Evolutionary conservation across 495 filamentous ascomycete species (phyloP), one percentile per base, ranked within the genome.

Genomic region (Rhizodiscina lignyota): DNA sequence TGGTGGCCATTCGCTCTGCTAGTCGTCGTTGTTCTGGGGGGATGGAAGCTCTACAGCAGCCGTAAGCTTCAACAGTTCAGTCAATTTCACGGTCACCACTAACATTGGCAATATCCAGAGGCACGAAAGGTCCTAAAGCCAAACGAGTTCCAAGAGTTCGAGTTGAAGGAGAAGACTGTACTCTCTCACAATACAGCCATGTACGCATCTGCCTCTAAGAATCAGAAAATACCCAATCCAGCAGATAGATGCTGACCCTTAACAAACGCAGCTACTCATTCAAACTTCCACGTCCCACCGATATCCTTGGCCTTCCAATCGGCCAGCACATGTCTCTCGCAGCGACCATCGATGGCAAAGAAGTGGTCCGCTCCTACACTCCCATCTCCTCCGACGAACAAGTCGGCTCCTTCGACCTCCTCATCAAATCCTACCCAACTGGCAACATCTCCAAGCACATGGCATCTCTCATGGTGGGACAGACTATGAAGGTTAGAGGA

Each of bases 161-260:
- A 74, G 44, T 70, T 96, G 37, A 78, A 77, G 54, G 80, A 93
- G 56, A 94, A 87, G 67, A 94, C 73, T 22, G 68, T 82, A 37
- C 74, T 93, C 58, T 92, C 87, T 16, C 87, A 94, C 69, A 96
- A 94, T 68, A 87, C 93, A 37, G 82, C 85, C 54, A 93, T 97
- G 74, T 81, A 57, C 35, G 68, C 19, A 33, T 28, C 28, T 5
- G 30, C 16, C 13, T n/a, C n/a, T n/a, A n/a, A n/a, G n/a, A n/a
- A n/a, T n/a, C n/a, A n/a, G n/a, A 6, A 27, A 27, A 27, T 27
- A 27, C 13, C 10, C 18, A 26, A 5, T 21, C 17, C 23, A 19
- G 11, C 3, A 39, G 18, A 3, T 11, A 12, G 33, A 8, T 18
- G 6, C 6, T 18, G 6, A 8, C 5, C 30, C 8, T 35, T 21